phyloP scores from a whole-genome alignment of 2,329 filamentous ascomycete genomes.

The Verticillium longisporum region DNA sequence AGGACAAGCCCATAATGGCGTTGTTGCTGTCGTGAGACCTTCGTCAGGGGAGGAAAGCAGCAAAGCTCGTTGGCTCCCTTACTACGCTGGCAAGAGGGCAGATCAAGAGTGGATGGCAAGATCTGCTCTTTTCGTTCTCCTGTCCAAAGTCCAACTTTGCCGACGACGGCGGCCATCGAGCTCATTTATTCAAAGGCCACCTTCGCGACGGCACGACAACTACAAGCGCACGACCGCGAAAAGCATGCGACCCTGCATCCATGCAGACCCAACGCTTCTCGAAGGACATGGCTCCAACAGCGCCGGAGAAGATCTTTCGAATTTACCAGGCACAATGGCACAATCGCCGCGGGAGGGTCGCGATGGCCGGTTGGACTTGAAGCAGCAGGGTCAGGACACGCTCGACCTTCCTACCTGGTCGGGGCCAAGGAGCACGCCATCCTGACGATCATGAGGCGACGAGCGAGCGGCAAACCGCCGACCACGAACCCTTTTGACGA shows the following conservation, averaged over 20 bases:
- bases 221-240: neutral
- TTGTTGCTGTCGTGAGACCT: neutral
- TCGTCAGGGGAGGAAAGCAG: neutral
- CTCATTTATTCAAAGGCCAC: neutral
- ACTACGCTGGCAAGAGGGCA: neutral
- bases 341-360: neutral
- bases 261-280: neutral
- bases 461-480: neutral
- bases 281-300: neutral
- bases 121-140: neutral
- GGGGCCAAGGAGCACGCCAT: slow-evolving; percentile 3
- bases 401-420: slow-evolving; percentile 1
- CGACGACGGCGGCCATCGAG: neutral
- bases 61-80: neutral
- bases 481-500: neutral
- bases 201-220: neutral
- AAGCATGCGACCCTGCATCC: neutral
- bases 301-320: neutral
- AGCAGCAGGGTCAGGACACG: neutral
- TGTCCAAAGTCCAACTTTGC: neutral
- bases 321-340: slow-evolving; percentile 1
- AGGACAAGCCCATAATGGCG: neutral
- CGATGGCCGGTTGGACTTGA: neutral
- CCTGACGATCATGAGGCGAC: slow-evolving; percentile 1
- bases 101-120: neutral